Conservation (phyloP, 2,329 filamentous ascomycete genomes). For the Botrytis medusae region DNA sequence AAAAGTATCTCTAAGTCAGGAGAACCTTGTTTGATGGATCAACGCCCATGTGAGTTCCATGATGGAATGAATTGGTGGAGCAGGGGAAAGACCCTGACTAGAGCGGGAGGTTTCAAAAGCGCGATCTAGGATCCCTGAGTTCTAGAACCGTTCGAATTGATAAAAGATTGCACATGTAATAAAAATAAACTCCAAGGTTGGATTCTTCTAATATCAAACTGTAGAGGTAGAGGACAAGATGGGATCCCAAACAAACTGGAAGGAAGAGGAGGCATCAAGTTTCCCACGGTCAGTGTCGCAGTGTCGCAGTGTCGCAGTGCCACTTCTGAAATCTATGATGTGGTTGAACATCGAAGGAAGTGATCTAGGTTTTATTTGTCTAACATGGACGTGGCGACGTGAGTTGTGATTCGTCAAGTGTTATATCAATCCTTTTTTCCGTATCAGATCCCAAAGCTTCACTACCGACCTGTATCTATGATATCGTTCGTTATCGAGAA, state of each 20-base stretch:
- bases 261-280: not conserved
- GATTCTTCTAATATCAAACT: not conserved
- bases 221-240: not conserved
- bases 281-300: not conserved
- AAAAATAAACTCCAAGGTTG: not conserved
- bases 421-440: not conserved
- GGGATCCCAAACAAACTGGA: not conserved
- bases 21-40: constrained; percentile 8
- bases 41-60: not conserved
- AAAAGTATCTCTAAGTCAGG: not conserved
- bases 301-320: not conserved
- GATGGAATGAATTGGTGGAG: not conserved
- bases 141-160: not conserved
- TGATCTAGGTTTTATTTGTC: not conserved
- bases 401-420: not conserved
- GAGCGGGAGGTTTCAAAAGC: not conserved
- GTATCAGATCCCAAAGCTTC: not conserved
- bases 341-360: not conserved
- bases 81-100: not conserved
- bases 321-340: not conserved
- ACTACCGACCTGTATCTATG: not conserved
- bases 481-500: not conserved
- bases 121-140: not conserved
- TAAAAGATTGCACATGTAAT: not conserved
- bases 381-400: not conserved